phyloP scores from a whole-genome alignment of 768 basidiomycete species.

The Leucocoprinus leucothites region DNA sequence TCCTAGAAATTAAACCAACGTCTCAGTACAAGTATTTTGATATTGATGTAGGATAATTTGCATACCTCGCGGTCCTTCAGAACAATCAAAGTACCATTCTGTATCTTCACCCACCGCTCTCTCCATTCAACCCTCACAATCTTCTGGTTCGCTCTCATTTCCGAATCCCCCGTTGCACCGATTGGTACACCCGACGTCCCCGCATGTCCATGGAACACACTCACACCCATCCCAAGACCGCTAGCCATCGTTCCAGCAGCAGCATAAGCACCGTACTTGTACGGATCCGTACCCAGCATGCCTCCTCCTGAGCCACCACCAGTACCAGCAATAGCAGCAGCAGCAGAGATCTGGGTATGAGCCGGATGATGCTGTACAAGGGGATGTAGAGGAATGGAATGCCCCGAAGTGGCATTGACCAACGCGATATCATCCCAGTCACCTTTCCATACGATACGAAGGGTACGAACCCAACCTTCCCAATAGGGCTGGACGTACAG shows the following conservation, averaged over 20 bases:
- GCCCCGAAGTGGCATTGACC: background rate
- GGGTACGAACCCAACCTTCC: slow-evolving; percentile 47
- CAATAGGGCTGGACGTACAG: slow-evolving; percentile 58
- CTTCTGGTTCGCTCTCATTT: slow-evolving; percentile 1
- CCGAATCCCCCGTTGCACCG: background rate
- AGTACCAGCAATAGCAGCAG: background rate
- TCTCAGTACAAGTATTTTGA: background rate
- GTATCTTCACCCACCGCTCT: slow-evolving; percentile 59
- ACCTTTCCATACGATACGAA: slow-evolving; percentile 37
- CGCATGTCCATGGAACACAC: slow-evolving; percentile 1
- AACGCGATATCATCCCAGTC: slow-evolving; percentile 4
- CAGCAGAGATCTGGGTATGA: too few relatives aligned
- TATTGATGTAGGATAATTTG: slow-evolving; percentile 10
- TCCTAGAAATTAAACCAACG: slow-evolving; percentile 2
- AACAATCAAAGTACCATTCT: slow-evolving; percentile 51
- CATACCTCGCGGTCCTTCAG: slow-evolving; percentile 52
- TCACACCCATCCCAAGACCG: background rate
- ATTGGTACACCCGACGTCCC: background rate
- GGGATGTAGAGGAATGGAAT: background rate
- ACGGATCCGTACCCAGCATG: background rate
- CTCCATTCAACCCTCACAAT: slow-evolving; percentile 54
- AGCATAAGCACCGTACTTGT: slow-evolving; percentile 4
- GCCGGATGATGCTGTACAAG: too few relatives aligned
- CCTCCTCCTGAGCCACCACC: background rate
- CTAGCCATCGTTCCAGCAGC: background rate